These are phyloP conservation scores for Poronia punctata DNA, from an alignment of 495 filamentous ascomycete species.

Conservation along the genomic window DNA sequence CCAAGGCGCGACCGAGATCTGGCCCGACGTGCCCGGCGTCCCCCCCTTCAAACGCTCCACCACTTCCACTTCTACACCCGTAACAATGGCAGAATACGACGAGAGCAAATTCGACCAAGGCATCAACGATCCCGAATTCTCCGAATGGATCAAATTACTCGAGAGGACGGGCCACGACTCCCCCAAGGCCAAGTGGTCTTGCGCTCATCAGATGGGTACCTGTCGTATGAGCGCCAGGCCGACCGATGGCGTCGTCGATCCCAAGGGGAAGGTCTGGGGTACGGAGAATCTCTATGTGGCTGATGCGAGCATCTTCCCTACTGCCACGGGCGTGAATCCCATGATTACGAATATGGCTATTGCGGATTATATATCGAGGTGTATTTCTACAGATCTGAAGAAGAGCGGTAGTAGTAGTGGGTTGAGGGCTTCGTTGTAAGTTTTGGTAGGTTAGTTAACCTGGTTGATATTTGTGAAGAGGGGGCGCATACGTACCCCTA, in stretches of 20 bases:
- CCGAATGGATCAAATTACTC: constrained; percentile 59
- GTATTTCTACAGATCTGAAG: constrained; percentile 38
- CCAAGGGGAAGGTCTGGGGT: constrained; percentile 70
- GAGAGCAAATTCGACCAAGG: constrained; percentile 36
- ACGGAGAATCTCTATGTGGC: constrained; percentile 65
- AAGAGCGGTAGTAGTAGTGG: neutral
- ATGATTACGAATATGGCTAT: constrained; percentile 93
- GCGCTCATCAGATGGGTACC: constrained; percentile 88
- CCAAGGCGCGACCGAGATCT: constrained; percentile 71
- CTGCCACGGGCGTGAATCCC: constrained; percentile 85
- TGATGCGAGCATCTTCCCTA: constrained; percentile 86
- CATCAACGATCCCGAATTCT: constrained; percentile 59
- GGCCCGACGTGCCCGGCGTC: constrained; percentile 50
- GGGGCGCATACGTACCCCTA: too few relatives aligned
- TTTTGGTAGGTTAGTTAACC: too few relatives aligned
- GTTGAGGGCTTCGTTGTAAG: constrained; percentile 4
- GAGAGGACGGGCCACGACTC: constrained; percentile 41
- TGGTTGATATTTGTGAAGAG: too few relatives aligned
- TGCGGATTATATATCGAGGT: constrained; percentile 53
- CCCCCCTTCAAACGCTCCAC: constrained; percentile 56
- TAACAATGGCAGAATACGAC: constrained; percentile 12
- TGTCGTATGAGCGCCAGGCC: constrained; percentile 68
- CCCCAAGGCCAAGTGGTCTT: constrained; percentile 39
- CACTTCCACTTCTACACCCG: constrained; percentile 3
- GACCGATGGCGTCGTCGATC: constrained; percentile 64